phyloP scores from a whole-genome alignment of 257 asterid species.

The Coffea eugenioides region DNA sequence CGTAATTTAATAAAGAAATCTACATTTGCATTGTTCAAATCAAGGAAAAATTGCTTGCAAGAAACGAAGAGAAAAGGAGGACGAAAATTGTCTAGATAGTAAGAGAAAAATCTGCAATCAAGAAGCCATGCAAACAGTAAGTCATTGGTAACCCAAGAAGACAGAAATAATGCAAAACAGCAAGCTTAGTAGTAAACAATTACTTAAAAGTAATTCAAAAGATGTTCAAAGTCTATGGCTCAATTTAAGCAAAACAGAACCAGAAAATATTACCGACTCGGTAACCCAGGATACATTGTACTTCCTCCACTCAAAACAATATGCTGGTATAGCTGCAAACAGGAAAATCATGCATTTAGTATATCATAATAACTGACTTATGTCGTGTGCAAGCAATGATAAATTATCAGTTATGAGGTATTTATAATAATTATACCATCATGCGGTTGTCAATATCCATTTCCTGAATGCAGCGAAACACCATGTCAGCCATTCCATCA shows the following conservation, averaged over 20 bases:
- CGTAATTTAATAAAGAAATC: too few species aligned
- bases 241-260: slow-evolving; percentile 8
- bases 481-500: slow-evolving; percentile 99
- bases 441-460: slow-evolving; percentile 98
- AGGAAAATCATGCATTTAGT: neutral
- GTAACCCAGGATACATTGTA: slow-evolving; percentile 98
- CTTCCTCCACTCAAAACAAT: slow-evolving; percentile 98
- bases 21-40: too few species aligned
- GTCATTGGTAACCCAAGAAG: too few species aligned
- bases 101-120: too few species aligned
- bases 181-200: too few species aligned
- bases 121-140: too few species aligned
- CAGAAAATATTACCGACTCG: slow-evolving; percentile 75
- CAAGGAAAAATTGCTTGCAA: too few species aligned
- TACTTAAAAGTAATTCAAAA: neutral
- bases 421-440: slow-evolving; percentile 52
- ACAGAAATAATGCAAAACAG: too few species aligned
- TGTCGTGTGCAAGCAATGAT: slow-evolving; percentile 19
- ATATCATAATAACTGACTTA: slow-evolving; percentile 9
- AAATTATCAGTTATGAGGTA: slow-evolving; percentile 22
- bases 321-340: slow-evolving; percentile 91
- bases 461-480: slow-evolving; percentile 94
- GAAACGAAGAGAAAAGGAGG: too few species aligned
- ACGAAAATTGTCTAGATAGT: too few species aligned
- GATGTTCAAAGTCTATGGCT: slow-evolving; percentile 2